A percentile compares a stretch with the other conserved stretches of the same genome.
Conservation (phyloP, 2,329 filamentous ascomycete species). For the Beauveria varroae region DNA sequence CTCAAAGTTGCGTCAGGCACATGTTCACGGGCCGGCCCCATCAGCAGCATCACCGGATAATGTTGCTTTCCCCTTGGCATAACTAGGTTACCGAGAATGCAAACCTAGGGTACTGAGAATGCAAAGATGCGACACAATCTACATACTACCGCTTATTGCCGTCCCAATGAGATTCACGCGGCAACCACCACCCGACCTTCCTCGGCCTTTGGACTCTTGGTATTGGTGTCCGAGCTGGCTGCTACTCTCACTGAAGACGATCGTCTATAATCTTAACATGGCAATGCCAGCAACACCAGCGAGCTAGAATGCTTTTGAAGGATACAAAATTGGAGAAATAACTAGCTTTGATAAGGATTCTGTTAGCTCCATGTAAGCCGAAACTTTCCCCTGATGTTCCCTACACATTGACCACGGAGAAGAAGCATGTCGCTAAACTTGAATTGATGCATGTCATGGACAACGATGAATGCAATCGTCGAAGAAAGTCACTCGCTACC, state of each 20-base stretch:
- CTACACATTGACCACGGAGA: too few relatives aligned
- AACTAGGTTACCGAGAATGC: too few relatives aligned
- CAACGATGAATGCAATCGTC: too few relatives aligned
- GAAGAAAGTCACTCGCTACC: too few relatives aligned
- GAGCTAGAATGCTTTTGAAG: background rate
- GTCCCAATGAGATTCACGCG: background rate
- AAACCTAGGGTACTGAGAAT: background rate
- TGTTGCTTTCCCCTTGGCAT: background rate
- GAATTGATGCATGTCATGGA: too few relatives aligned
- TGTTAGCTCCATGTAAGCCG: background rate
- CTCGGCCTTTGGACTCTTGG: background rate
- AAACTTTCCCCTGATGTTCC: background rate
- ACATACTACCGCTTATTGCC: background rate
- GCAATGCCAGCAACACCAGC: background rate
- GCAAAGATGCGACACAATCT: background rate
- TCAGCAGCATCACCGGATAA: too few relatives aligned
- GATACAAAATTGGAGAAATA: background rate
- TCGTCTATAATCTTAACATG: background rate
- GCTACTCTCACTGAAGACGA: background rate
- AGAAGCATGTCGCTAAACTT: too few relatives aligned
- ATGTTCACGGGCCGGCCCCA: too few relatives aligned
- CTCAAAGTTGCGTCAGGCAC: too few relatives aligned
- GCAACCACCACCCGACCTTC: background rate
- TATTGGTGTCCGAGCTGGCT: background rate
- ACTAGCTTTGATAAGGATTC: too few relatives aligned